These are phyloP conservation scores for Blastobotrys illinoisensis DNA, from an alignment of 1,139 yeast species.

Conservation along the genomic window DNA sequence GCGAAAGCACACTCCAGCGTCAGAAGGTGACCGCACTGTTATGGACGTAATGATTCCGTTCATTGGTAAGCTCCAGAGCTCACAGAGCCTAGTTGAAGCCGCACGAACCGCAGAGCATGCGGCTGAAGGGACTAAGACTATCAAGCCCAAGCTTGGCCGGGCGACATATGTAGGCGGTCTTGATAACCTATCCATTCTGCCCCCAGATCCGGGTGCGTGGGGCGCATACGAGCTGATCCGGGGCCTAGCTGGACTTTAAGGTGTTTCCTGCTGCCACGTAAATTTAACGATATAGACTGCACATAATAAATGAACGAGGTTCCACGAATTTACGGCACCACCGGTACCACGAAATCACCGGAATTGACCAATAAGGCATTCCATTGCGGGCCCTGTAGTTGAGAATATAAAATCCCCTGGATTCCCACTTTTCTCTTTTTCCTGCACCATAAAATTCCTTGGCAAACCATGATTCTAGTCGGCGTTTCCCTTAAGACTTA, in stretches of 20 bases:
- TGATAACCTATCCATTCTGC: conserved; percentile 35
- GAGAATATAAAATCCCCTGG: background rate
- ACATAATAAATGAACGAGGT: too few relatives aligned
- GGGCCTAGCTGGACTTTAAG: conserved; percentile 17
- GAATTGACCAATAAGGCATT: background rate
- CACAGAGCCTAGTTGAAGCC: conserved; percentile 32
- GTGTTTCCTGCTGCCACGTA: too few relatives aligned
- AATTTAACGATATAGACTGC: background rate
- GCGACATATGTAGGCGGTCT: conserved; percentile 43
- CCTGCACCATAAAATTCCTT: background rate
- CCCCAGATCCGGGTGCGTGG: conserved; percentile 47
- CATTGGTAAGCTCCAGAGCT: conserved; percentile 31
- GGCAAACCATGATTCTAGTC: conserved; percentile 9
- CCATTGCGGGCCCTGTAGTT: background rate
- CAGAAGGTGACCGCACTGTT: conserved; percentile 48
- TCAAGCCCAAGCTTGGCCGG: conserved; percentile 43
- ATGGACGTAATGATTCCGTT: conserved; percentile 52
- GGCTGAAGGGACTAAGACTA: conserved; percentile 41
- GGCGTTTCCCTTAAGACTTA: conserved; percentile 25
- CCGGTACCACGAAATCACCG: background rate
- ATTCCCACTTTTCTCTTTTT: background rate
- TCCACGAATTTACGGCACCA: too few relatives aligned
- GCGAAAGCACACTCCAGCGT: conserved; percentile 42
- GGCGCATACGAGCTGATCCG: conserved; percentile 31
- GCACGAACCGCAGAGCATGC: conserved; percentile 36